Evolutionary conservation across 192 early-diverging fungal species (phyloP).

Genomic region (Coemansia asiatica): DNA sequence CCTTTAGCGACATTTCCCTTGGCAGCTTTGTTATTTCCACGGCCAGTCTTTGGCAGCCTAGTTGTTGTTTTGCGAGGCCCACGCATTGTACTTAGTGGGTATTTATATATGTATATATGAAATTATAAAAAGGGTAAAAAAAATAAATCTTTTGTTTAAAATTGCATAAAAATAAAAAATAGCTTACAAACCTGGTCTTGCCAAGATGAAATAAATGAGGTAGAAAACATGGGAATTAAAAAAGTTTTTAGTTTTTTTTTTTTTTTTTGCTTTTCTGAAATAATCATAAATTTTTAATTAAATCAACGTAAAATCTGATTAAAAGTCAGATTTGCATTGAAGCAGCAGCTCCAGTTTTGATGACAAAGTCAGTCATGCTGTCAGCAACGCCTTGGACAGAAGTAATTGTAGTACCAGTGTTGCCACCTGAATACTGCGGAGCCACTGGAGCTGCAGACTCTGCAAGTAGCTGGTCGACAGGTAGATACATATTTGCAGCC

Average conservation of each 20-base stretch:
- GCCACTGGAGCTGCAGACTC: conserved; percentile 15
- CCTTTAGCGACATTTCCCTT: neutral
- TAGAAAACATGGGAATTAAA: neutral
- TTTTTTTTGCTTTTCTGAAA: neutral
- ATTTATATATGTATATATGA: neutral
- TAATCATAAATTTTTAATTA: neutral
- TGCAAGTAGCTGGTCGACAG: conserved; percentile 35
- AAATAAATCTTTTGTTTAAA: neutral
- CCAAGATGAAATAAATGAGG: no score
- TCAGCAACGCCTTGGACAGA: conserved; percentile 17
- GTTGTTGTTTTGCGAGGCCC: conserved; percentile 19
- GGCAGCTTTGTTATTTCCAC: neutral
- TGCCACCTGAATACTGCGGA: neutral
- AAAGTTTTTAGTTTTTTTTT: neutral
- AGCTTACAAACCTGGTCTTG: no score
- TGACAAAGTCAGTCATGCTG: conserved; percentile 35
- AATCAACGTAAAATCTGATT: conserved; percentile 1
- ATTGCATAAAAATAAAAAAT: no score
- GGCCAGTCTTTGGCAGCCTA: conserved; percentile 17
- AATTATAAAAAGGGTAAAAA: neutral
- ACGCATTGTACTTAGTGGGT: conserved; percentile 13
- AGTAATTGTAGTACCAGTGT: conserved; percentile 3
- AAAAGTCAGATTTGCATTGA: conserved; percentile 12
- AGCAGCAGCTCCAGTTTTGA: conserved; percentile 8
- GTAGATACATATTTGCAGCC: conserved; percentile 41